phyloP scores from a whole-genome alignment of 192 early-diverging fungal genomes.

The Diversispora eburnea region DNA sequence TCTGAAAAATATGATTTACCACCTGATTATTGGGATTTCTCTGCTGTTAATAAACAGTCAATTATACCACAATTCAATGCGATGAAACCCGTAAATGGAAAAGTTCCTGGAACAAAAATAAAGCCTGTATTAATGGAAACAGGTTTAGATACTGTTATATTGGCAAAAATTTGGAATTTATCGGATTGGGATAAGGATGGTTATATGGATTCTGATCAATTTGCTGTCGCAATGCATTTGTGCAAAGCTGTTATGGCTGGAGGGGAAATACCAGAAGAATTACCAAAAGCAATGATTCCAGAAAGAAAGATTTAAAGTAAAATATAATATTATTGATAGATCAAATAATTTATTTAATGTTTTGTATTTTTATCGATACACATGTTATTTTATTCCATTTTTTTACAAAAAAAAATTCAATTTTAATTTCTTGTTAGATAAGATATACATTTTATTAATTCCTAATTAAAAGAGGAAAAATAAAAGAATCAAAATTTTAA shows the following conservation, averaged over 20 bases:
- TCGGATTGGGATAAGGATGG: constrained; percentile 79
- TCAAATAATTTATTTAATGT: too few relatives aligned
- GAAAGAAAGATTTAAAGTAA: neutral
- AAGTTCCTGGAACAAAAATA: constrained; percentile 48
- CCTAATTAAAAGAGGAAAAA: too few relatives aligned
- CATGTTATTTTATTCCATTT: too few relatives aligned
- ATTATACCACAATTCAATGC: constrained; percentile 48
- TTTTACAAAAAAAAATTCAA: too few relatives aligned
- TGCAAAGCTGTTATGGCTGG: constrained; percentile 44
- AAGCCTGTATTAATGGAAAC: constrained; percentile 61
- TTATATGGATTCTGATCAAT: constrained; percentile 81
- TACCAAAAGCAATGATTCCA: constrained; percentile 48
- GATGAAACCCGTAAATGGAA: constrained; percentile 55
- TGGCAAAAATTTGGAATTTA: constrained; percentile 72
- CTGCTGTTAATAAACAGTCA: constrained; percentile 46
- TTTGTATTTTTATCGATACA: too few relatives aligned
- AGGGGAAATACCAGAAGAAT: constrained; percentile 45
- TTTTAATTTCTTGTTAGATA: too few relatives aligned
- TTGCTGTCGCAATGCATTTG: constrained; percentile 78
- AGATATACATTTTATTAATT: too few relatives aligned
- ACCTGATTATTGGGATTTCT: constrained; percentile 53
- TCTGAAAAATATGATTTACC: constrained; percentile 33
- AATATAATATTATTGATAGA: neutral
- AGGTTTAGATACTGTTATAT: constrained; percentile 58
- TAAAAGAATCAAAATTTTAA: too few relatives aligned